Conservation (phyloP, 1,139 yeast genomes). For the Diutina catenulata region DNA sequence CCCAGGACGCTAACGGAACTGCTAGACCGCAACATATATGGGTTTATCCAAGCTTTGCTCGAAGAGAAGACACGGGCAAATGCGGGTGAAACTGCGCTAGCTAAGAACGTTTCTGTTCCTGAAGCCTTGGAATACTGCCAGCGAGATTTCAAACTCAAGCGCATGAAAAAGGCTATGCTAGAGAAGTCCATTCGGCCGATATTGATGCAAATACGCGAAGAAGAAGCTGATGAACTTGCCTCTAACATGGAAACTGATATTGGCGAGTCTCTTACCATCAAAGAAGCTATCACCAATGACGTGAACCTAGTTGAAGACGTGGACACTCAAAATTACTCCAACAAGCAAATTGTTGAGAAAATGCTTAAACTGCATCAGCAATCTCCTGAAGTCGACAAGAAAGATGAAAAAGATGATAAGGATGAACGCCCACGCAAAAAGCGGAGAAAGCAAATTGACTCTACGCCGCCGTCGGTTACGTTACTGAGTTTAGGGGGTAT, state of each 20-base stretch:
- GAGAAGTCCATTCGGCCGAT: constrained; percentile 51
- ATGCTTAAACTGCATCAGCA: constrained; percentile 67
- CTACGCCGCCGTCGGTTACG: constrained; percentile 59
- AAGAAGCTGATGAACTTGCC: constrained; percentile 26
- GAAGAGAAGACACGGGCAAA: constrained; percentile 40
- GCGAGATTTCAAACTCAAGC: constrained; percentile 51
- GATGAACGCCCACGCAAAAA: constrained; percentile 18
- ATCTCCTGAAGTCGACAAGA: constrained; percentile 11
- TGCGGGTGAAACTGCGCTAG: constrained; percentile 37
- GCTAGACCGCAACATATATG: constrained; percentile 40
- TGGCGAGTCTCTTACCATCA: too few species aligned
- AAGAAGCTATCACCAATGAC: constrained; percentile 20
- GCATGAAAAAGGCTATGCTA: constrained; percentile 48
- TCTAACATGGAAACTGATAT: constrained; percentile 25
- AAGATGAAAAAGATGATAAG: constrained; percentile 19
- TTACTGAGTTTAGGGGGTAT: constrained; percentile 82
- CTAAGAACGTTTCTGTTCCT: constrained; percentile 39
- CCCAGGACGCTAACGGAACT: constrained; percentile 4
- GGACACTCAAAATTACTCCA: constrained; percentile 18
- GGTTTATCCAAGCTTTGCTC: constrained; percentile 35
- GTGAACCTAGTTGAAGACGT: constrained; percentile 47
- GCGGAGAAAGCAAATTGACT: constrained; percentile 38
- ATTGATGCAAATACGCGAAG: constrained; percentile 31
- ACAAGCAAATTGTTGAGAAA: constrained; percentile 53
- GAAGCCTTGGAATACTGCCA: constrained; percentile 48